Conservation (phyloP, 2,329 filamentous ascomycete species). For the Fusarium decemcellulare region DNA sequence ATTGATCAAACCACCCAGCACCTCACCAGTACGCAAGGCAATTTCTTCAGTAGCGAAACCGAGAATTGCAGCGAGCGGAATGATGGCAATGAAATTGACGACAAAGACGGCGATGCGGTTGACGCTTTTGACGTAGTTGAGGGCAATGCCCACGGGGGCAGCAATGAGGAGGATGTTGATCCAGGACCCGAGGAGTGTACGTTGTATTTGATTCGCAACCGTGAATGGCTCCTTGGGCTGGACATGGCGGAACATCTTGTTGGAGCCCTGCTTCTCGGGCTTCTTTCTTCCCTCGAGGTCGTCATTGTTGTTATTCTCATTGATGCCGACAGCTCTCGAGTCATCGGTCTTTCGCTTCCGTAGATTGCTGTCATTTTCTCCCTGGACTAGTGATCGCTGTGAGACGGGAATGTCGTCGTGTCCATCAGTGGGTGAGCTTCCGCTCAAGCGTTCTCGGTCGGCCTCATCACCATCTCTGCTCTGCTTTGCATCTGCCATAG, state of each 20-base stretch:
- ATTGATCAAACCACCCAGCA: conserved; percentile 89
- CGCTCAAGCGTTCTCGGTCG: conserved; percentile 34
- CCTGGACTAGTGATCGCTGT: conserved; percentile 38
- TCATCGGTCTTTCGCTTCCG: conserved; percentile 52
- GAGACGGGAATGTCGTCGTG: conserved; percentile 36
- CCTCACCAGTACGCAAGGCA: conserved; percentile 85
- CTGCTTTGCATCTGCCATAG: conserved; percentile 37
- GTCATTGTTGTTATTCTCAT: conserved; percentile 33
- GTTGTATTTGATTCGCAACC: conserved; percentile 75
- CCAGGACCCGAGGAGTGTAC: conserved; percentile 86
- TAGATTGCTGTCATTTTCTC: conserved; percentile 41
- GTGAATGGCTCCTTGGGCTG: conserved; percentile 71
- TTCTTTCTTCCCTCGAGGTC: conserved; percentile 45
- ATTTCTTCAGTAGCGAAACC: conserved; percentile 94
- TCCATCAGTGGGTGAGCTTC: conserved; percentile 37
- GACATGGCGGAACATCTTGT: conserved; percentile 61
- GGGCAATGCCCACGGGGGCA: conserved; percentile 83
- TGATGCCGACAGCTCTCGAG: conserved; percentile 3
- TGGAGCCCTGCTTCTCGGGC: conserved; percentile 58
- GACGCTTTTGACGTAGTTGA: conserved; percentile 73
- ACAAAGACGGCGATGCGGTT: conserved; percentile 79
- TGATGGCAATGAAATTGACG: conserved; percentile 94
- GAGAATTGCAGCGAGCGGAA: conserved; percentile 89
- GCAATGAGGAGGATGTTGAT: conserved; percentile 87
- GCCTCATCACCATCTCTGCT: conserved; percentile 36